phyloP scores from a whole-genome alignment of 129 eudicot species.

The Chrysanthemum lavandulifolium region DNA sequence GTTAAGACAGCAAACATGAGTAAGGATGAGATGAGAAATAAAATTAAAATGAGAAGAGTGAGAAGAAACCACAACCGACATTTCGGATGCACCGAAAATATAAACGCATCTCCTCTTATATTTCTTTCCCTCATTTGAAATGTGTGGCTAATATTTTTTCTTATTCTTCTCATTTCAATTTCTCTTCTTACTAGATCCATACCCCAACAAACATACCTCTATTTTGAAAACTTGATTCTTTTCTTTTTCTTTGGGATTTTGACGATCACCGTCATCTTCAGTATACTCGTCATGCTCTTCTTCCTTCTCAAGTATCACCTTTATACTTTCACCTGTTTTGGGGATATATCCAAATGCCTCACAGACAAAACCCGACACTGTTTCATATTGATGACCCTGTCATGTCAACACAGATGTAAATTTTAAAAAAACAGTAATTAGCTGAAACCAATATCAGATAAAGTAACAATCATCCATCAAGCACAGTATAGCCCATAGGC shows the following conservation, averaged over 20 bases:
- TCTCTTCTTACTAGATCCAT: too few species aligned
- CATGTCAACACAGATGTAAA: neutral
- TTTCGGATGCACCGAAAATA: too few species aligned
- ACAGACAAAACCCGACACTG: conserved; percentile 94
- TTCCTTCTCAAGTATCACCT: conserved; percentile 71
- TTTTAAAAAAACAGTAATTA: neutral
- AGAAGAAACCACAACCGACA: too few species aligned
- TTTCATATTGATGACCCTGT: conserved; percentile 95
- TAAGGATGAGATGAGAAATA: too few species aligned
- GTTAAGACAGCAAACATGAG: neutral
- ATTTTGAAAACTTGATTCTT: conserved; percentile 71
- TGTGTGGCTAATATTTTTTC: too few species aligned
- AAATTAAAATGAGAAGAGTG: too few species aligned
- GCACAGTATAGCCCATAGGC: neutral
- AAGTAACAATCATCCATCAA: conserved; percentile 5
- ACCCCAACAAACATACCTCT: conserved; percentile 74
- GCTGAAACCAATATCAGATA: neutral
- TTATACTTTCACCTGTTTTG: conserved; percentile 82
- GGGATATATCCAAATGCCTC: conserved; percentile 99
- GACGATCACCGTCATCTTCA: conserved; percentile 54
- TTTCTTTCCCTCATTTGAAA: too few species aligned
- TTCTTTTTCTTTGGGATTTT: conserved; percentile 52
- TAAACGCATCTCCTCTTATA: too few species aligned
- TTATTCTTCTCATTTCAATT: too few species aligned
- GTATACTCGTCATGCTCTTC: conserved; percentile 69